phyloP scores from a whole-genome alignment of 768 basidiomycete species.

The Mycena indigotica region DNA sequence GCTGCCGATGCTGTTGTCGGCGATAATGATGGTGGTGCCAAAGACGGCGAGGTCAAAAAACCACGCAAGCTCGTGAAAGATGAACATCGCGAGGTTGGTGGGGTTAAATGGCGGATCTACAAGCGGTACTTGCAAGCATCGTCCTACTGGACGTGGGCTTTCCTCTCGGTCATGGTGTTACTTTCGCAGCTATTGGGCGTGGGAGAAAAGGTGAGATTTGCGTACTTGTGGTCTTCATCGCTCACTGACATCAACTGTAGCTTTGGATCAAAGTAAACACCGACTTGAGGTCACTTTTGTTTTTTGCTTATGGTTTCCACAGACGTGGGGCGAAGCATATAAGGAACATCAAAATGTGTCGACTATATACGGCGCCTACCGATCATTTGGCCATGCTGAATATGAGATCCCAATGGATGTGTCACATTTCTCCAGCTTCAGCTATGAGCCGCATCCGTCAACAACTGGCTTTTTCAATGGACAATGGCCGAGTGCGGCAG shows the following conservation, averaged over 20 bases:
- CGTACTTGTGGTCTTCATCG: not conserved
- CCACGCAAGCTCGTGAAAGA: conserved; percentile 54
- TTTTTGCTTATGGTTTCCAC: not conserved
- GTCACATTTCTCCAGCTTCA: conserved; percentile 4
- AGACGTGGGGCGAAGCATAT: conserved; percentile 24
- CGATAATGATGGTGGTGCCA: conserved; percentile 9
- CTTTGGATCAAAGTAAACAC: conserved; percentile 64
- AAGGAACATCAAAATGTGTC: conserved; percentile 5
- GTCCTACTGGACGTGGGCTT: conserved; percentile 71
- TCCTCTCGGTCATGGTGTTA: conserved; percentile 53
- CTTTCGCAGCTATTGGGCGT: conserved; percentile 50
- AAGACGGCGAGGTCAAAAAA: conserved; percentile 49
- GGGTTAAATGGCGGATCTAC: conserved; percentile 79
- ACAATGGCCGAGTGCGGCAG: conserved; percentile 52
- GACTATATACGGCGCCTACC: conserved; percentile 3
- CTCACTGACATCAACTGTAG: not conserved
- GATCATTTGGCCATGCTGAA: conserved; percentile 3
- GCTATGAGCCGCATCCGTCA: conserved; percentile 29
- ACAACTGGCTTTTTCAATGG: conserved; percentile 28
- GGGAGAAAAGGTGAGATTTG: conserved; percentile 48
- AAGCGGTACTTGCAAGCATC: conserved; percentile 72
- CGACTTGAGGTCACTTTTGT: not conserved
- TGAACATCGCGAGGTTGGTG: conserved; percentile 78
- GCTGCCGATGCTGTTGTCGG: conserved; percentile 26
- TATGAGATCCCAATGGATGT: conserved; percentile 18